Percentiles rank a stretch among this genome's conserved stretches.
These are phyloP conservation scores for Neurospora terricola DNA, from an alignment of 495 filamentous ascomycete genomes.

Conservation along the genomic window DNA sequence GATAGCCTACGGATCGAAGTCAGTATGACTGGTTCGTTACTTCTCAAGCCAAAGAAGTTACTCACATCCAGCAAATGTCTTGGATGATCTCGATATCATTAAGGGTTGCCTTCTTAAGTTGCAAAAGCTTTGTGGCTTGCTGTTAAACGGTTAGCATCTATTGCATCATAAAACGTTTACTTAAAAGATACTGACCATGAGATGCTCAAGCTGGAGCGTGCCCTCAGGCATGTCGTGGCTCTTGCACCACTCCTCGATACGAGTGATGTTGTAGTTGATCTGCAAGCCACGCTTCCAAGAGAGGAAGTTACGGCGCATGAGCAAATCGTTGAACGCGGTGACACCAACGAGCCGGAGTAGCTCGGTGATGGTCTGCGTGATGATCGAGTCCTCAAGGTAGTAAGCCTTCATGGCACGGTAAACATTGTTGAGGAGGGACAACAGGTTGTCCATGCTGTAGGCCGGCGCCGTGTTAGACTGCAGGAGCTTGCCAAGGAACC, in stretches of 20 bases:
- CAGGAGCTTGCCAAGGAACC: constrained; percentile 94
- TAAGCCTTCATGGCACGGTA: constrained; percentile 98
- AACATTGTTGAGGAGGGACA: constrained; percentile 92
- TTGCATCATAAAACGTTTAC: too few species aligned
- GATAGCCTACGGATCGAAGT: constrained; percentile 56
- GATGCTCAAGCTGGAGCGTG: constrained; percentile 92
- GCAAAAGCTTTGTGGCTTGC: constrained; percentile 98
- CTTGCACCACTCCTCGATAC: constrained; percentile 99
- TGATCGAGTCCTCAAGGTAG: constrained; percentile 90
- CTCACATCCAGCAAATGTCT: constrained; percentile 99
- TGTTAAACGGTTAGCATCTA: constrained; percentile 29
- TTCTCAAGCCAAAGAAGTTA: constrained; percentile 6
- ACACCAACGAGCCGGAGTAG: constrained; percentile 89
- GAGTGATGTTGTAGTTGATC: constrained; percentile 99
- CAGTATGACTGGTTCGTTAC: constrained; percentile 5
- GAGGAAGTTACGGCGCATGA: constrained; percentile 96
- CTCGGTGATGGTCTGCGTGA: constrained; percentile 91
- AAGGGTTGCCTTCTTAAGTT: constrained; percentile 97
- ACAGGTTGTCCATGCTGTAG: constrained; percentile 98
- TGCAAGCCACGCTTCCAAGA: constrained; percentile 99
- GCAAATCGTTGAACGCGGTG: constrained; percentile 95
- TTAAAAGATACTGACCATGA: constrained; percentile 58
- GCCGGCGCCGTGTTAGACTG: constrained; percentile 79
- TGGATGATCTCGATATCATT: constrained; percentile 99
- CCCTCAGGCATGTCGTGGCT: constrained; percentile 99